Conservation (phyloP, 179 eudicot genomes). For the Monotropa hypopitys region DNA sequence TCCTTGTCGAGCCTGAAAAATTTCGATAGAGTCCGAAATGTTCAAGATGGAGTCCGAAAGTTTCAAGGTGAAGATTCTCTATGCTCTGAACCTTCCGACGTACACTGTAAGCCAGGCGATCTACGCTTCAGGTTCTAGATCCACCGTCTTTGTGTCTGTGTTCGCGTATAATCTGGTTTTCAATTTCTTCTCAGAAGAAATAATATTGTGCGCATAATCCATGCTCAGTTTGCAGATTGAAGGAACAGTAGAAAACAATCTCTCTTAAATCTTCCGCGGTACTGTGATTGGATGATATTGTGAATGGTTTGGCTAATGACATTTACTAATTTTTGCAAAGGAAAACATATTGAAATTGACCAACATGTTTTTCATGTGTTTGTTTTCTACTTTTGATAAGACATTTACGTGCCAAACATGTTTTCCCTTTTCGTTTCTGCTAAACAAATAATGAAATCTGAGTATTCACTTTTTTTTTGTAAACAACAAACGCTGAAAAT, state of each 20-base stretch:
- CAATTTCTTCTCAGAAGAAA: neutral
- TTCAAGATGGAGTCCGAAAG: too few species aligned
- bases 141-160: too few species aligned
- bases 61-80: too few species aligned
- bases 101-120: too few species aligned
- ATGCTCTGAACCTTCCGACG: too few species aligned
- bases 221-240: neutral
- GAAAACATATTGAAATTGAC: neutral
- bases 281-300: neutral
- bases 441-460: neutral
- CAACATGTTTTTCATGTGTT: neutral
- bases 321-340: neutral
- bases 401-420: neutral
- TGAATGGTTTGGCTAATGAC: neutral
- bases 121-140: too few species aligned
- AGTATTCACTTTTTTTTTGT: neutral
- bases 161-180: neutral
- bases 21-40: too few species aligned
- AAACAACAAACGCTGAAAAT: neutral
- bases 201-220: neutral
- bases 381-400: neutral
- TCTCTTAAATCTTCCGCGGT: neutral
- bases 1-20: too few species aligned
- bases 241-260: neutral
- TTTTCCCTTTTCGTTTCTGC: neutral